Evolutionary conservation across 768 basidiomycete genomes (phyloP).

Genomic region (Tulasnella sp.): DNA sequence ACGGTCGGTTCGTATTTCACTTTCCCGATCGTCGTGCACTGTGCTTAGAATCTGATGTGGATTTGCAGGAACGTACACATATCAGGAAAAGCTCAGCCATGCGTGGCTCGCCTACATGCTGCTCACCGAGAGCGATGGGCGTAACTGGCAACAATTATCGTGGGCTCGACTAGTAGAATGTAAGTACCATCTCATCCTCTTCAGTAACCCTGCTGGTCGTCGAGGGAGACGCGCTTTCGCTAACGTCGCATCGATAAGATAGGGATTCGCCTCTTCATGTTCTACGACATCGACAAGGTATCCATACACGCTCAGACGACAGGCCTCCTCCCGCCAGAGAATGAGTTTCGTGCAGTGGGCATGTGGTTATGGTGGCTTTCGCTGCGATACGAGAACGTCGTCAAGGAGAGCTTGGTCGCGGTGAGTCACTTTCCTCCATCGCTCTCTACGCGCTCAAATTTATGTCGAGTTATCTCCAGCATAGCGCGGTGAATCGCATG

Average conservation of each 20-base stretch:
- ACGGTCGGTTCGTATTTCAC: too few relatives aligned
- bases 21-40: too few relatives aligned
- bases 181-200: neutral
- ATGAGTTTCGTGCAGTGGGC: neutral
- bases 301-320: neutral
- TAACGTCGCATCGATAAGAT: too few relatives aligned
- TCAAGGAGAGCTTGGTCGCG: neutral
- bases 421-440: neutral
- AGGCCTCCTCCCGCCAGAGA: neutral
- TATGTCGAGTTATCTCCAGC: neutral
- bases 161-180: conserved; percentile 7
- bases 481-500: conserved; percentile 9
- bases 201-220: neutral
- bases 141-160: neutral
- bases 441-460: neutral
- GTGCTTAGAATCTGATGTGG: neutral
- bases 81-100: conserved; percentile 10
- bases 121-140: conserved; percentile 16
- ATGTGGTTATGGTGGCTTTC: conserved; percentile 13
- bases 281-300: conserved; percentile 5
- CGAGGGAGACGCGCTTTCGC: neutral
- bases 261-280: conserved; percentile 9
- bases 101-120: conserved; percentile 17
- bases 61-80: conserved; percentile 5
- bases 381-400: neutral